Evolutionary conservation across 306 rosid species (phyloP).

Genomic region (Corylus heterophylla): DNA sequence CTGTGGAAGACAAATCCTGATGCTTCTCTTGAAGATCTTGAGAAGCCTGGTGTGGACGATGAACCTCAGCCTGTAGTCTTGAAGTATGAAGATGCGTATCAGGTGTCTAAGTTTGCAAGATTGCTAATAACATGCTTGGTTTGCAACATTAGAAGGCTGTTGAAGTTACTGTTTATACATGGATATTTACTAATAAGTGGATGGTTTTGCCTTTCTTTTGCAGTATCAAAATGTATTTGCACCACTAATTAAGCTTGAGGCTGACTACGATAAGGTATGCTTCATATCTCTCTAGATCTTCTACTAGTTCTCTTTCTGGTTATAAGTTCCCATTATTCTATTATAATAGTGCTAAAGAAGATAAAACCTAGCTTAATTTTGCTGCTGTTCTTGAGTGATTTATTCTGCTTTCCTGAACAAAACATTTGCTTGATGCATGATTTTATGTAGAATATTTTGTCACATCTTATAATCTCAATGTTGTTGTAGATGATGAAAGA

Average conservation of each 20-base stretch:
- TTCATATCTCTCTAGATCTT: not conserved
- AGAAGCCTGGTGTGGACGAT: slow-evolving; percentile 99
- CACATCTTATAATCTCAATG: slow-evolving; percentile 29
- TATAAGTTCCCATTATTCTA: not conserved
- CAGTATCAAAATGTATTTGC: slow-evolving; percentile 99
- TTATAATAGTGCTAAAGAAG: not conserved
- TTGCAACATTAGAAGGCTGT: slow-evolving; percentile 7
- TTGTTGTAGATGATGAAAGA: slow-evolving; percentile 93
- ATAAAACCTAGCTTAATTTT: not conserved
- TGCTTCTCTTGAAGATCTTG: slow-evolving; percentile 98
- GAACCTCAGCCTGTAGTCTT: slow-evolving; percentile 94
- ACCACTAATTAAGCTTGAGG: slow-evolving; percentile 99
- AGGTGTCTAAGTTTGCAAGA: slow-evolving; percentile 50
- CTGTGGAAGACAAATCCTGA: slow-evolving; percentile 99
- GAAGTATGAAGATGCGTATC: slow-evolving; percentile 99
- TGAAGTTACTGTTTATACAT: slow-evolving; percentile 7
- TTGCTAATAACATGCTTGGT: slow-evolving; percentile 3
- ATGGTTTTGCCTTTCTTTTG: slow-evolving; percentile 26
- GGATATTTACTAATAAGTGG: slow-evolving; percentile 27
- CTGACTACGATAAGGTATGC: slow-evolving; percentile 94
- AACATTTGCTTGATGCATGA: not conserved
- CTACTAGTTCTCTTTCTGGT: not conserved
- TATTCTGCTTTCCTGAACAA: slow-evolving; percentile 1
- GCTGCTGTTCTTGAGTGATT: not conserved
- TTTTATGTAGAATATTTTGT: slow-evolving; percentile 22